A percentile compares a stretch with the other conserved stretches of the same genome.
These are phyloP conservation scores for Astrothelium subdiscretum DNA, from an alignment of 495 filamentous ascomycete species.

Conservation along the genomic window DNA sequence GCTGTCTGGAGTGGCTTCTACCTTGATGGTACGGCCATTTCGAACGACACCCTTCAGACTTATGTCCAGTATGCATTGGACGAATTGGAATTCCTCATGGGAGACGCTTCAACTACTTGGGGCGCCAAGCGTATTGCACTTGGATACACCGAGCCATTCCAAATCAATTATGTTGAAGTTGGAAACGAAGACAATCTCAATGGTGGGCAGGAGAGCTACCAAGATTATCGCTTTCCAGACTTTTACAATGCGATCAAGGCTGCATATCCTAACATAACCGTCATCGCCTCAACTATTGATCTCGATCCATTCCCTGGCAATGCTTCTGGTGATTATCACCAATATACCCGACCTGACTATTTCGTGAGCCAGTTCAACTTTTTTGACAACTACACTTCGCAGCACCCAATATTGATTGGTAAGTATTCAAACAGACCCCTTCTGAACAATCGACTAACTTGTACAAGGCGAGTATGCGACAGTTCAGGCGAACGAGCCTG, in stretches of 20 bases:
- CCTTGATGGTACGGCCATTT: conserved; percentile 22
- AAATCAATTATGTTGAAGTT: conserved; percentile 49
- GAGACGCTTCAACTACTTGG: conserved; percentile 41
- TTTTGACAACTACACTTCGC: conserved; percentile 36
- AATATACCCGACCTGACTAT: conserved; percentile 39
- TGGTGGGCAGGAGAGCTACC: conserved; percentile 41
- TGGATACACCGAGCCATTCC: conserved; percentile 47
- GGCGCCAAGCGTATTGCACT: conserved; percentile 45
- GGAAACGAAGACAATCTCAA: conserved; percentile 51
- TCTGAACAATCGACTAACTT: conserved; percentile 26
- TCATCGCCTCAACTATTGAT: conserved; percentile 36
- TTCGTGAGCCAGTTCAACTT: conserved; percentile 43
- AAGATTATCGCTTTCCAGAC: conserved; percentile 42
- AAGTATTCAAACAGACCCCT: conserved; percentile 15
- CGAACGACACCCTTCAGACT: conserved; percentile 19
- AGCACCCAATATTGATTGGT: conserved; percentile 15
- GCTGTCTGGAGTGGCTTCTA: conserved; percentile 24
- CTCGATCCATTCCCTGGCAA: conserved; percentile 8
- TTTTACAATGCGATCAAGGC: conserved; percentile 46
- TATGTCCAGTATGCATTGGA: conserved; percentile 53
- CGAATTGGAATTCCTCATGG: conserved; percentile 55
- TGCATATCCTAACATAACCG: conserved; percentile 49
- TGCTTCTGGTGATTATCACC: conserved; percentile 24
- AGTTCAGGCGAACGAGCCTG: not conserved
- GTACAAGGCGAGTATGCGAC: conserved; percentile 37